These are phyloP conservation scores for Pleurozium schreberi DNA, from an alignment of 225 moss, liverwort and hornwort genomes.

Conservation along the genomic window DNA sequence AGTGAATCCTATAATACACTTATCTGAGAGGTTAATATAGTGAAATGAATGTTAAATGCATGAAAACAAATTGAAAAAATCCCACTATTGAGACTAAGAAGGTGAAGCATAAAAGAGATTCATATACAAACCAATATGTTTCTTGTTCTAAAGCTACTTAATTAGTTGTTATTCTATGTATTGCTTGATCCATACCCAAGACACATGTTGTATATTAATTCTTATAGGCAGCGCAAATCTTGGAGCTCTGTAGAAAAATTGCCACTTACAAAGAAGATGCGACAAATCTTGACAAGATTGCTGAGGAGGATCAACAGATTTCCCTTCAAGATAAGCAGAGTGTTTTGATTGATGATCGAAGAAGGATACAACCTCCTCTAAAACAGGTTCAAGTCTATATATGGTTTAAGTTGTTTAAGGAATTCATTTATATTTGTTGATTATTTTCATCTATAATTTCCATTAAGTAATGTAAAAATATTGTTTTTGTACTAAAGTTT, in stretches of 20 bases:
- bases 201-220: neutral
- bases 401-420: neutral
- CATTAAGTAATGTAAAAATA: neutral
- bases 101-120: neutral
- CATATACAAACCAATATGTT: neutral
- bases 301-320: neutral
- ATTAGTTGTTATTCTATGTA: neutral
- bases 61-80: neutral
- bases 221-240: slow-evolving; percentile 34
- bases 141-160: neutral
- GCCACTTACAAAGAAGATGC: slow-evolving; percentile 10
- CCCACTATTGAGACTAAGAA: neutral
- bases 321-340: slow-evolving; percentile 4
- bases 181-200: neutral
- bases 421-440: neutral
- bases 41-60: neutral
- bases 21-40: fast-evolving
- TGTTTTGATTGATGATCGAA: slow-evolving; percentile 8
- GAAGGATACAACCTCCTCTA: slow-evolving; percentile 18
- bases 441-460: neutral
- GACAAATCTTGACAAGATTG: slow-evolving; percentile 5
- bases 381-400: slow-evolving; percentile 26
- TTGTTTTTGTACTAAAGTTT: neutral
- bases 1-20: neutral
- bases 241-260: slow-evolving; percentile 25